Conservation (phyloP, 768 basidiomycete genomes). For the Leccinum incarnatum region DNA sequence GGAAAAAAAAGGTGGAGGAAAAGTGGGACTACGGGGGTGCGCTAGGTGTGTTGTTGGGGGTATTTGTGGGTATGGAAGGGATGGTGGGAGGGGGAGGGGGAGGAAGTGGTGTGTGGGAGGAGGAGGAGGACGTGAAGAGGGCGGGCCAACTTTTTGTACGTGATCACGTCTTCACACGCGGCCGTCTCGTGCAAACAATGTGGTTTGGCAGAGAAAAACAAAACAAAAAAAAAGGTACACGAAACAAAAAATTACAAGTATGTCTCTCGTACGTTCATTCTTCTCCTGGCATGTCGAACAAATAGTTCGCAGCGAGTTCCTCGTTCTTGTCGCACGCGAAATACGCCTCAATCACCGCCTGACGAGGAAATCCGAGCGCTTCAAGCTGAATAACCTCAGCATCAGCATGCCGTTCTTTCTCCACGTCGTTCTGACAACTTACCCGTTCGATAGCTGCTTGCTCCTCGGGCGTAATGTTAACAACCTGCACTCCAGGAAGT, state of each 20-base stretch:
- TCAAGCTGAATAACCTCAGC: conserved; percentile 55
- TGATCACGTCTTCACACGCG: conserved; percentile 30
- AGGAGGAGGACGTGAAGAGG: conserved; percentile 19
- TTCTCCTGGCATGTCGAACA: conserved; percentile 78
- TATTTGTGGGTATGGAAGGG: conserved; percentile 30
- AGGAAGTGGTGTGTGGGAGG: conserved; percentile 13
- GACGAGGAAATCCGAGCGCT: conserved; percentile 81
- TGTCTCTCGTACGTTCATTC: background rate
- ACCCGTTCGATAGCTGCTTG: conserved; percentile 86
- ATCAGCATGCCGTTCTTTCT: conserved; percentile 2
- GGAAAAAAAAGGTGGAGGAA: background rate
- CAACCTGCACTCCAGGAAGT: conserved; percentile 37
- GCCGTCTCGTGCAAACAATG: conserved; percentile 29
- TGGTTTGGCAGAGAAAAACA: conserved; percentile 5
- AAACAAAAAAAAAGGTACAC: conserved; percentile 4
- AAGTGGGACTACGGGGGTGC: background rate
- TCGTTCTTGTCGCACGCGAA: conserved; percentile 97
- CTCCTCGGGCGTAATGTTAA: conserved; percentile 86
- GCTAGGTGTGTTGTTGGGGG: conserved; percentile 7
- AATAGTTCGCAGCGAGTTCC: conserved; percentile 90
- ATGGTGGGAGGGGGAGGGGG: conserved; percentile 3
- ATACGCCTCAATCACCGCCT: conserved; percentile 85
- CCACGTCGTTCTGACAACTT: conserved; percentile 31
- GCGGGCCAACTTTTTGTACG: conserved; percentile 29
- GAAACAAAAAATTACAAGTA: background rate